Base-by-base conservation (phyloP, 768 basidiomycete species). In the Leccinum aurantiacum region DNA sequence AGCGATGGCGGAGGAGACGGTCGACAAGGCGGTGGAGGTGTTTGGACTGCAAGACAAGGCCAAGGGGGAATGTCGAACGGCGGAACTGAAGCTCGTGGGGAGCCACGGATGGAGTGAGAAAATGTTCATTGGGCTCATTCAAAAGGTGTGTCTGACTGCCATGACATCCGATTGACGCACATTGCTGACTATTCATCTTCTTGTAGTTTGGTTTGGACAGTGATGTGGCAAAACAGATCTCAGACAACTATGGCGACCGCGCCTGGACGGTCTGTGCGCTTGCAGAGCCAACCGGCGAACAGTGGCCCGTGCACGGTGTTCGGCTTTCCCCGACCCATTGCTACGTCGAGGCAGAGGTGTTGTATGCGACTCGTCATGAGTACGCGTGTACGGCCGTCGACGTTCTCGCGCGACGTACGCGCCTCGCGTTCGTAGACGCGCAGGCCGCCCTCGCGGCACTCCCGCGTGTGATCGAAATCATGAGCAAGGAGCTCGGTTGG, bases 71-170 rank as follows among this genome's bases (percentile, higher is more conserved):
- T 95, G 93, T 69, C 82, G 90, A 50, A 98, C 96, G 33, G 88
- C 90, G 49, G 80, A 80, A 51, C 72, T 97, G 68, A 86, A 90
- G 73, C 81, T 98, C 38, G 84, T 98, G 24, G 96, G 96, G 17
- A 93, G 90, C 63, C 92, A 98, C 60, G 93, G 88, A 10, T 99
- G 96, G 96, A 90, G 84, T 72, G 80, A 88, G 66, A 95, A 93
- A 72, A 97, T 98, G 95, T 98, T 95, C 73, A 96, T 98, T 74
- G 89, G 93, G 57, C 80, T 99, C 60, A 89, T 95, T 67, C 96
- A 99, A 75, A 83, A 90, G 63, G 92, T 93, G 56, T 53, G 86
- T 58, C 13, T 15, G 27, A 31, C 50, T 52, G 29, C 15, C n/a
- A 22, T 19, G 13, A 24, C 14, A 10, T 15, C 1, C 17, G 3